These are phyloP conservation scores for Ustilago shanxiensis DNA, from an alignment of 1,284 basidiomycete genomes.

Conservation along the genomic window DNA sequence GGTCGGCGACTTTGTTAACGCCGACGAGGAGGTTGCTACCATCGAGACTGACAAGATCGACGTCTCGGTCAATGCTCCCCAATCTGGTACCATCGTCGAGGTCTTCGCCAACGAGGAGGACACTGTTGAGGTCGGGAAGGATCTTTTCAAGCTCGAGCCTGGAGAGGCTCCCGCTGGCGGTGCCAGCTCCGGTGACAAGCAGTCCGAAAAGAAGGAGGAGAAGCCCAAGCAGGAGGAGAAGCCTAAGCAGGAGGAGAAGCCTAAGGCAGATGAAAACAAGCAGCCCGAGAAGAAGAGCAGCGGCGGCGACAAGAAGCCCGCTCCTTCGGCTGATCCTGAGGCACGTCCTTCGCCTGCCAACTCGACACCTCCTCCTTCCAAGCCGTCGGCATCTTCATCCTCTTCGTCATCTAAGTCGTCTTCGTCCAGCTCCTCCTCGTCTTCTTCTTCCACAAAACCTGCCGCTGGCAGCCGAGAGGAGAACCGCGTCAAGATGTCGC, in stretches of 20 bases:
- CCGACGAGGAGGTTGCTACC: constrained; percentile 95
- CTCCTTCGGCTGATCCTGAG: constrained; percentile 34
- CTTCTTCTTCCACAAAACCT: constrained; percentile 45
- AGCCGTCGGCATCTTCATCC: constrained; percentile 31
- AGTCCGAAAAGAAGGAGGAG: constrained; percentile 69
- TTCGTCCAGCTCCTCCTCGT: constrained; percentile 18
- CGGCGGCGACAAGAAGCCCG: constrained; percentile 70
- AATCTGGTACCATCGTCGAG: constrained; percentile 88
- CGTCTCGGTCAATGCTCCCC: constrained; percentile 93
- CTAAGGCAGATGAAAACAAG: constrained; percentile 57
- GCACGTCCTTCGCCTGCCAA: constrained; percentile 31
- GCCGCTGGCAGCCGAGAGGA: constrained; percentile 76
- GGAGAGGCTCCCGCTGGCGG: constrained; percentile 77
- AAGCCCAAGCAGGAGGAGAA: constrained; percentile 71
- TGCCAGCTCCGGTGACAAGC: constrained; percentile 68
- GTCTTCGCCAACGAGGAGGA: constrained; percentile 90
- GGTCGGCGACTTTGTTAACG: constrained; percentile 89
- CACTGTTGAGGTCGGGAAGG: constrained; percentile 93
- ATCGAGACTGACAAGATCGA: constrained; percentile 99
- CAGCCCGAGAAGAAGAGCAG: constrained; percentile 67
- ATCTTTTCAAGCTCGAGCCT: constrained; percentile 90
- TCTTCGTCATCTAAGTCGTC: constrained; percentile 24
- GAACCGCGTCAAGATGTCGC: constrained; percentile 78
- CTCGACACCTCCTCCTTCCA: constrained; percentile 33
- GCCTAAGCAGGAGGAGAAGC: constrained; percentile 67